Conservation (phyloP, 1,284 basidiomycete genomes). For the Trametes versicolor region DNA sequence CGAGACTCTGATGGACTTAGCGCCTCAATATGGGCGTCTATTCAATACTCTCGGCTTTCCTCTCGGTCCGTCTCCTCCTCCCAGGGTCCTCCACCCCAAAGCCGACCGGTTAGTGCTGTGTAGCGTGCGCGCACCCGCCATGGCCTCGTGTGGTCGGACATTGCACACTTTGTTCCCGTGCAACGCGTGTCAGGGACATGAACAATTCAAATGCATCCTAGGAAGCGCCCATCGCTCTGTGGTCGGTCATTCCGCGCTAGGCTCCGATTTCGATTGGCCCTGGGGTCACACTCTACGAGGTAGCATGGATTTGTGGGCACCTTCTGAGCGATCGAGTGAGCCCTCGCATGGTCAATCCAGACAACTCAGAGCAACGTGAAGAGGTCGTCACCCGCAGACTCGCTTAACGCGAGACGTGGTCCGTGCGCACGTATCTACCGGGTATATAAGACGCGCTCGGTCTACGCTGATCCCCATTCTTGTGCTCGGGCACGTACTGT, state of each 20-base stretch:
- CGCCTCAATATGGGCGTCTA: constrained; percentile 23
- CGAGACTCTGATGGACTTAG: constrained; percentile 10
- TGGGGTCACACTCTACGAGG: not conserved
- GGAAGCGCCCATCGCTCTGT: not conserved
- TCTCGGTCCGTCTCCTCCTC: constrained; percentile 6
- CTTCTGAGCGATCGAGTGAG: not conserved
- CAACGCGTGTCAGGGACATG: too few relatives aligned
- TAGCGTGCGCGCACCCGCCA: constrained; percentile 14
- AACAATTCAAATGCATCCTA: too few relatives aligned
- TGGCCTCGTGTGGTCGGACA: not conserved
- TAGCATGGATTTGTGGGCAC: not conserved
- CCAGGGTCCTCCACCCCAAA: constrained; percentile 1
- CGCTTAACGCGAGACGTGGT: constrained; percentile 20
- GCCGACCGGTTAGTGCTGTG: constrained; percentile 27
- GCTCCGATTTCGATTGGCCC: not conserved
- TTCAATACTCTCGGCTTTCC: constrained; percentile 12
- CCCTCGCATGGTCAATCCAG: not conserved
- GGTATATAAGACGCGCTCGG: constrained; percentile 32
- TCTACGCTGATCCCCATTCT: constrained; percentile 58
- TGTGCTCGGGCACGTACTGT: constrained; percentile 91
- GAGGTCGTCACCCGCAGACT: constrained; percentile 22
- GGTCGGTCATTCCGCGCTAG: not conserved
- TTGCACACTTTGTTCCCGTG: not conserved
- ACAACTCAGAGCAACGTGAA: not conserved
- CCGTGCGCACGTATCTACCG: constrained; percentile 25